phyloP scores from a whole-genome alignment of 345 rosid species.

The Dimocarpus longan region DNA sequence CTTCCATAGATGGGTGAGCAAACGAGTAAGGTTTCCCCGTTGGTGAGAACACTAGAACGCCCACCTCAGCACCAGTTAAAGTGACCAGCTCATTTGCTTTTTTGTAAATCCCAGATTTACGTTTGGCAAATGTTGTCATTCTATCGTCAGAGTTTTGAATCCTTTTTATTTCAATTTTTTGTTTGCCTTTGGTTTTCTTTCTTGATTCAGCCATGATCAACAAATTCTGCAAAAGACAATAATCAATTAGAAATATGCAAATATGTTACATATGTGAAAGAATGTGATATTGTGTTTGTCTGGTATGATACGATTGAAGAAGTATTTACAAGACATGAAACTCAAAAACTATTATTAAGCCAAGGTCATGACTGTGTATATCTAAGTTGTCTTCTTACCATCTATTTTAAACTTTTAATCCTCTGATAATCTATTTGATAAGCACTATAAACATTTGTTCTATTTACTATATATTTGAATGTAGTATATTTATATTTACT shows the following conservation, averaged over 20 bases:
- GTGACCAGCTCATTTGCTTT: constrained; percentile 41
- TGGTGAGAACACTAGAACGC: constrained; percentile 35
- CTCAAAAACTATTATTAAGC: background rate
- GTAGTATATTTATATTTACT: no score
- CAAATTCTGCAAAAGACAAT: background rate
- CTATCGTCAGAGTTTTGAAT: constrained; percentile 22
- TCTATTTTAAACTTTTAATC: background rate
- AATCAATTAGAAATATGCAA: no score
- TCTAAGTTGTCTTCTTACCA: background rate
- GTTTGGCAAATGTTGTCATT: constrained; percentile 41
- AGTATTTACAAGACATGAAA: background rate
- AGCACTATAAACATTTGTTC: background rate
- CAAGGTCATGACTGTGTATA: background rate
- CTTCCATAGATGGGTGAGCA: constrained; percentile 38
- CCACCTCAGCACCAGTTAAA: constrained; percentile 28
- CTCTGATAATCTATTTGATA: background rate
- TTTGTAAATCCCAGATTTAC: constrained; percentile 38
- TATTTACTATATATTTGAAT: background rate
- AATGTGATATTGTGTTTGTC: background rate
- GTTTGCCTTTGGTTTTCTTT: constrained; percentile 28
- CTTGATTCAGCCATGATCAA: background rate
- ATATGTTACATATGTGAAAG: no score
- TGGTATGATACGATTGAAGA: background rate
- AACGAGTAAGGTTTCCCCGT: constrained; percentile 38
- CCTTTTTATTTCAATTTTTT: constrained; percentile 32